These are phyloP conservation scores for Skeletonema potamos DNA, from an alignment of 108 stramenopile genomes.

Conservation along the genomic window DNA sequence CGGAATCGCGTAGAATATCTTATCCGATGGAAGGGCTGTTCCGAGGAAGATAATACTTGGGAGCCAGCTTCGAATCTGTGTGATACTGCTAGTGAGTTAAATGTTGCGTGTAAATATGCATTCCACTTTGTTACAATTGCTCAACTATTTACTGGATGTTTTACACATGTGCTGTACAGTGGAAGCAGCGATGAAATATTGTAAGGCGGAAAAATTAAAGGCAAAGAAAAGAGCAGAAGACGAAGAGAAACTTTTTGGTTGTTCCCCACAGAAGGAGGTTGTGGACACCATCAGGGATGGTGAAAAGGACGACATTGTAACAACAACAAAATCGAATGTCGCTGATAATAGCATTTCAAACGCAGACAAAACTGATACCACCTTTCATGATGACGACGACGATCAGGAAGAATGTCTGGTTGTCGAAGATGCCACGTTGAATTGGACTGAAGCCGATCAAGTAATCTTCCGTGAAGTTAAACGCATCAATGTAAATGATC, in stretches of 20 bases:
- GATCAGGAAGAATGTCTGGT: constrained; percentile 1
- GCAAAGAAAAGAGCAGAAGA: constrained; percentile 43
- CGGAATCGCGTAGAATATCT: constrained; percentile 54
- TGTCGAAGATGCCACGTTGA: constrained; percentile 24
- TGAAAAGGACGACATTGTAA: not conserved
- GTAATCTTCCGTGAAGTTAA: constrained; percentile 53
- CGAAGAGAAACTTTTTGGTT: constrained; percentile 43
- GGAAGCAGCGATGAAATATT: constrained; percentile 39
- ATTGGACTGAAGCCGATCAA: constrained; percentile 52
- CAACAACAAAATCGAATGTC: not conserved
- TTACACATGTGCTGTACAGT: constrained; percentile 10
- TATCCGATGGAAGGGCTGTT: constrained; percentile 63
- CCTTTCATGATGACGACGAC: constrained; percentile 1
- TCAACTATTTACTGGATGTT: not conserved
- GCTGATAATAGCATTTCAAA: constrained; percentile 5
- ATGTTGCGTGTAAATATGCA: not conserved
- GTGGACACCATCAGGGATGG: not conserved
- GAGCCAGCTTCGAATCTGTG: constrained; percentile 62
- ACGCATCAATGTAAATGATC: constrained; percentile 59
- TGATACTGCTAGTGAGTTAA: constrained; percentile 49
- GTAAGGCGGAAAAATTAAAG: constrained; percentile 34
- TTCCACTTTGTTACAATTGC: not conserved
- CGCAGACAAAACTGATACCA: not conserved
- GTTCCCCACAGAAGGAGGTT: not conserved
- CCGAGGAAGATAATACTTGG: constrained; percentile 62